Base-by-base conservation (phyloP, 1,139 yeast species). In the Suhomyces maxii region DNA sequence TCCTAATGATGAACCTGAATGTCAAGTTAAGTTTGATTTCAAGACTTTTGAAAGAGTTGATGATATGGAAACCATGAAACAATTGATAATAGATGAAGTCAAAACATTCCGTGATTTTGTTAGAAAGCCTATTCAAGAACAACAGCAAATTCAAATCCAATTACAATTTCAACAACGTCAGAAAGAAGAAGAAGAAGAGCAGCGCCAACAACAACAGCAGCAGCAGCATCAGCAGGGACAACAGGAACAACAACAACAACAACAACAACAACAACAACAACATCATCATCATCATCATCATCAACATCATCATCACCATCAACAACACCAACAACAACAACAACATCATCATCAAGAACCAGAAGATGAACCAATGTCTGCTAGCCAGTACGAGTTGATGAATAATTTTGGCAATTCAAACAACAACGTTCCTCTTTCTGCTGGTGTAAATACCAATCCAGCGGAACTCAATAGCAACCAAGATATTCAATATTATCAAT, bases 1-100 rank as follows among this genome's bases (percentile, higher is more conserved):
- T 61, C 96, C 97, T 3, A 80, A 83, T 30, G 99, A 93, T 63
- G 99, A 93, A 65, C 97, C 97, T 5, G 84, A 77, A 38, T 90
- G 97, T 64, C 83, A 84, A 44, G 73, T 80, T 3, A 86, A 86
- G 58, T 91, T 93, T 65, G 97, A 93, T 63, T 93, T 93, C 63
- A 73, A 71, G 51, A 76, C 89, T 7, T 93, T 93, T 64, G 99
- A 93, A 68, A 85, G 82, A 11, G 86, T 87, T 35, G 91, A 89
- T 52, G 97, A 90, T 54, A 74, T 89, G 63, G 86, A 81, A 10
- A 71, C 79, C 26, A 86, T 93, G 88, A 82, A 82, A 57, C 76
- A 79, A 53, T 80, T 89, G 79, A 89, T 93, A 37, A 66, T 89
- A 32, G 84, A 88, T 38, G 98, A 93, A 61, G 98, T 93, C 3